Evolutionary conservation across 2,329 filamentous ascomycete species (phyloP), one percentile per base, ranked within the genome.

Genomic region (Sporothrix pseudoabietina): DNA sequence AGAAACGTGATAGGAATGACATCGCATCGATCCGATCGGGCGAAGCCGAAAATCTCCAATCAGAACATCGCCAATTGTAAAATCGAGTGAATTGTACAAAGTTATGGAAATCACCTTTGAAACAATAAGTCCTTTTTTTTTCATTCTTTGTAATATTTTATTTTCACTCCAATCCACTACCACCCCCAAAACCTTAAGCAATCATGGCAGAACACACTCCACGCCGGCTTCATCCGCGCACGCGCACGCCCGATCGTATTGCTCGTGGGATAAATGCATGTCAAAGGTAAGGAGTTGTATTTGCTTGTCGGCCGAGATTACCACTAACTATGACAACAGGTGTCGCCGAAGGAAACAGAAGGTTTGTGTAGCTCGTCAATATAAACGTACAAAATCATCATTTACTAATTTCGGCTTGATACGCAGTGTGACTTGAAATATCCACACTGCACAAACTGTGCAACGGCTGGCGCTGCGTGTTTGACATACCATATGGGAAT

Each of bases 1-100:
- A 57, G 54, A 57, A 57, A 32, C 32, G 30, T 61, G 30, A 39
- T 35, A 57, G 30, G 7, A 61, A 61, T 61, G 14, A 61, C 30
- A 35, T 35, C 55, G 57, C 57, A 35, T 61, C 6, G n/a, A n/a
- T 14, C 57, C 57, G 57, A 61, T 61, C 57, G 57, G 57, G n/a
- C 57, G 8, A 39, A n/a, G 30, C 57, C 30, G 57, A 61, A n/a
- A 4, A 8, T 2, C 1, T 8, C 35, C 0, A 35, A 35, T 35
- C 35, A 35, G 35, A 35, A 49, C 19, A 49, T 49, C 47, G 14
- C 19, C 12, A 12, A 44, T 44, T 14, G 41, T 44, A 12, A 9
- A 44, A 10, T 44, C 3, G 41, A 12, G 41, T 44, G 12, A 14
- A 44, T 57, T n/a, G 22, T 57, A 57, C 54, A 57, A 57, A 57